Percentiles rank a stretch among this genome's conserved stretches.
These are phyloP conservation scores for Corymbia calophylla DNA, from an alignment of 441 rosid species.

Conservation along the genomic window DNA sequence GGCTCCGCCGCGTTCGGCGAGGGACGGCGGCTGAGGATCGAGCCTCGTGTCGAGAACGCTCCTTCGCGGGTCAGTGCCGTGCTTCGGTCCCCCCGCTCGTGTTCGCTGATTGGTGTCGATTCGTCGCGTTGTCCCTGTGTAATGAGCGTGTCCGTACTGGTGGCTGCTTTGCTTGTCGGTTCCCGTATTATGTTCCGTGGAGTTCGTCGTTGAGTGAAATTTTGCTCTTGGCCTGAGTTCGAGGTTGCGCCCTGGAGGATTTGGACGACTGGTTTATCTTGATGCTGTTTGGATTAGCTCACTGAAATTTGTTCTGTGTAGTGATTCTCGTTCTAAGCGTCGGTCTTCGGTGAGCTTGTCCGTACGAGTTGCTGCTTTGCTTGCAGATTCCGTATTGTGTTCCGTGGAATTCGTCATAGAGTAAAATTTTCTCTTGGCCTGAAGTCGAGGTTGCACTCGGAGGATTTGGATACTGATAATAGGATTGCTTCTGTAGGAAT, in stretches of 20 bases:
- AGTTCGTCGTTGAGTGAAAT: neutral
- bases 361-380: neutral
- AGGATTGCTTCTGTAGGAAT: neutral
- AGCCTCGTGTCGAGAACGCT: slow-evolving; percentile 26
- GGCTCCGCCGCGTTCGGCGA: slow-evolving; percentile 22
- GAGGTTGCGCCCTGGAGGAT: neutral
- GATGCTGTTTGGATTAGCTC: neutral
- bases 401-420: neutral
- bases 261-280: neutral
- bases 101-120: slow-evolving; percentile 20
- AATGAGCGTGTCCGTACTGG: neutral
- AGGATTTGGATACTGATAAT: neutral
- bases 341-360: neutral
- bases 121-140: neutral
- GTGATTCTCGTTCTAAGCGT: neutral
- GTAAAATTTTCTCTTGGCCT: neutral
- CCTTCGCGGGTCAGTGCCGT: slow-evolving; percentile 27
- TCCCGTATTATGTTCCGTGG: neutral
- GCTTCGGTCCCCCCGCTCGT: neutral
- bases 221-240: neutral
- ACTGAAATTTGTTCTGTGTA: neutral
- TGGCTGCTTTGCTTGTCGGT: neutral
- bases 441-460: neutral
- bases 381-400: neutral
- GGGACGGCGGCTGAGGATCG: slow-evolving; percentile 36